Percentiles rank a stretch among this genome's conserved stretches.
These are phyloP conservation scores for Acanthochlamys bracteata DNA, from an alignment of 106 monocot genomes.

Conservation along the genomic window DNA sequence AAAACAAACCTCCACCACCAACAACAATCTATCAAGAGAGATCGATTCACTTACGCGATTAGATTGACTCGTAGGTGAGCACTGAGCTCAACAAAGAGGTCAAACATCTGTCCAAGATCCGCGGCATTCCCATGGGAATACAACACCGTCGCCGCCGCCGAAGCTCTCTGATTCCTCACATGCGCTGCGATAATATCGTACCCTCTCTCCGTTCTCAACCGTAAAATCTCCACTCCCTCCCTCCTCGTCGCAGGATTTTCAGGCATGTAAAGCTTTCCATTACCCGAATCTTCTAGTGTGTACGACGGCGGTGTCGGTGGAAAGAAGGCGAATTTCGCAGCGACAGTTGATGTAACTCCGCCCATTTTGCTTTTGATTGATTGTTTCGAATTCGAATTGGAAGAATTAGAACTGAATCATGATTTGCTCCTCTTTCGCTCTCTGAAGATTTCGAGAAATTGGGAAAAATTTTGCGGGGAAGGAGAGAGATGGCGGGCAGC, in stretches of 20 bases:
- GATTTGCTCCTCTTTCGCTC: no score
- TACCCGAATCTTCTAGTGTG: neutral
- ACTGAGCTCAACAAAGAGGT: slow-evolving; percentile 1
- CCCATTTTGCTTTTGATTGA: slow-evolving; percentile 1
- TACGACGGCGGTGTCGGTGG: slow-evolving; percentile 13
- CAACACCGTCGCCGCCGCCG: neutral
- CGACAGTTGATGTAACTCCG: slow-evolving; percentile 10
- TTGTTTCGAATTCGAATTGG: neutral
- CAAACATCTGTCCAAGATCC: slow-evolving; percentile 1
- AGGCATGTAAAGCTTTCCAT: neutral
- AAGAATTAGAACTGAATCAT: no score
- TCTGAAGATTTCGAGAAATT: no score
- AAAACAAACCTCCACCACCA: neutral
- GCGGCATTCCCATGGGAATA: neutral
- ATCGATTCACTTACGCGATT: neutral
- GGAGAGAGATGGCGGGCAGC: no score
- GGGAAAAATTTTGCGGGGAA: no score
- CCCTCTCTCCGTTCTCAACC: neutral
- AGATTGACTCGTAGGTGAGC: slow-evolving; percentile 1
- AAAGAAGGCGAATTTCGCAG: slow-evolving; percentile 11
- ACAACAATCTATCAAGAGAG: neutral
- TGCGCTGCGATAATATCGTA: neutral
- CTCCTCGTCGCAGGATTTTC: neutral
- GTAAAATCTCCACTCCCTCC: slow-evolving; percentile 2
- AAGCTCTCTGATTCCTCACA: neutral